These are phyloP conservation scores for Taiozyma sp. DNA, from an alignment of 1,139 yeast genomes.

Conservation along the genomic window DNA sequence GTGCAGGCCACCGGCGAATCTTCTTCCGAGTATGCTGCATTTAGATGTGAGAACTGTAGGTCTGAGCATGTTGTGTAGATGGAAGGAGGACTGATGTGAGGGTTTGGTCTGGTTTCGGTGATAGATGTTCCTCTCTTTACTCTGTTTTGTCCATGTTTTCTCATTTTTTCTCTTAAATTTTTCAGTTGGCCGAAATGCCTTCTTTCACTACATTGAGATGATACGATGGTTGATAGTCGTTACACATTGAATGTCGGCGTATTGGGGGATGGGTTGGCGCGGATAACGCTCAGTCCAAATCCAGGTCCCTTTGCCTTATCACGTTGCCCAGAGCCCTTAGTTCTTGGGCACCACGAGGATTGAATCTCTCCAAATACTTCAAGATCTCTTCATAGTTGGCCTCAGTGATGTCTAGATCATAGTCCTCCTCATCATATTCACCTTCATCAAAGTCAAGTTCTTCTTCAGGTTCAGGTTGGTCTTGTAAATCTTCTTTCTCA, in stretches of 20 bases:
- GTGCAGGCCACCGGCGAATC: conserved; percentile 6
- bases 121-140: not conserved
- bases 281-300: conserved; percentile 1
- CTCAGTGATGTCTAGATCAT: conserved; percentile 23
- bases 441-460: conserved; percentile 23
- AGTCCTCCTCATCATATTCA: conserved; percentile 20
- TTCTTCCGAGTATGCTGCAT: conserved; percentile 3
- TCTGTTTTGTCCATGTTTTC: not conserved
- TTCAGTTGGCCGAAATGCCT: not conserved
- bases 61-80: not conserved
- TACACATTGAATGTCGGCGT: not conserved
- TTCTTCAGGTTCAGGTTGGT: conserved; percentile 14
- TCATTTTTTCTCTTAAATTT: not conserved
- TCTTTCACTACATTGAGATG: not conserved
- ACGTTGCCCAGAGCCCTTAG: conserved; percentile 40
- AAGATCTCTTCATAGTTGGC: conserved; percentile 34
- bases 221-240: not conserved
- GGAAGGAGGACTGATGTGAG: not conserved
- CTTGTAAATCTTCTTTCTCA: conserved; percentile 15
- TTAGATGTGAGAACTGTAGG: not conserved
- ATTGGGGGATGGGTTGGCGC: not conserved
- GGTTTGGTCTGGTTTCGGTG: not conserved
- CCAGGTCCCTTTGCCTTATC: conserved; percentile 39
- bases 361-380: conserved; percentile 32
- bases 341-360: conserved; percentile 34